phyloP scores from a whole-genome alignment of 2,329 filamentous ascomycete species.

The Paraphaeosphaeria sporulosa region DNA sequence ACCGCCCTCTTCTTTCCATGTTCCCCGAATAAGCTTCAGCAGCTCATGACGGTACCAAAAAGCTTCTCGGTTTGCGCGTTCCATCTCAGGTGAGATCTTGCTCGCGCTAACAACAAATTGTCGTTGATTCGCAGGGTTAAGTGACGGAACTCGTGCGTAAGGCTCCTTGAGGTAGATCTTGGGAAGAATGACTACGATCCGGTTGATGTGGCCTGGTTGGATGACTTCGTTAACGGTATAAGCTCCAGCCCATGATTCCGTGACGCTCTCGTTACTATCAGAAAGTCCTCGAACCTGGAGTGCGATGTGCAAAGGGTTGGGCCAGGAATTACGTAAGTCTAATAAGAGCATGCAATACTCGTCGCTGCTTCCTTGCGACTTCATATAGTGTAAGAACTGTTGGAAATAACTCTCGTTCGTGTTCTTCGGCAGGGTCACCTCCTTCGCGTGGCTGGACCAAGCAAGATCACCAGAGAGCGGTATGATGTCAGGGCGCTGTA shows the following conservation, averaged over 20 bases:
- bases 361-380: slow-evolving; percentile 53
- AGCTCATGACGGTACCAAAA: slow-evolving; percentile 93
- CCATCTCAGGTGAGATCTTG: slow-evolving; percentile 79
- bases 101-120: slow-evolving; percentile 89
- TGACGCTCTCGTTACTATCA: slow-evolving; percentile 9
- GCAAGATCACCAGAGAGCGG: slow-evolving; percentile 75
- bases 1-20: slow-evolving; percentile 69
- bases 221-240: slow-evolving; percentile 54
- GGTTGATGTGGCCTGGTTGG: slow-evolving; percentile 69
- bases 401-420: slow-evolving; percentile 54
- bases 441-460: slow-evolving; percentile 58
- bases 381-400: slow-evolving; percentile 53
- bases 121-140: slow-evolving; percentile 83
- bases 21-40: slow-evolving; percentile 72
- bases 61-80: slow-evolving; percentile 78
- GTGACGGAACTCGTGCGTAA: slow-evolving; percentile 77
- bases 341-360: slow-evolving; percentile 81
- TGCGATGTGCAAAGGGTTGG: slow-evolving; percentile 74
- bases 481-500: slow-evolving; percentile 80
- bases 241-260: slow-evolving; percentile 28
- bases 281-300: slow-evolving; percentile 57
- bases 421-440: slow-evolving; percentile 8
- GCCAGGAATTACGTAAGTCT: slow-evolving; percentile 91
- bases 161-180: slow-evolving; percentile 80
- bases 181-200: slow-evolving; percentile 78